A percentile compares a stretch with the other conserved stretches of the same genome.
Conservation (phyloP, 805 yeast species). For the Millerozyma acaciae region DNA sequence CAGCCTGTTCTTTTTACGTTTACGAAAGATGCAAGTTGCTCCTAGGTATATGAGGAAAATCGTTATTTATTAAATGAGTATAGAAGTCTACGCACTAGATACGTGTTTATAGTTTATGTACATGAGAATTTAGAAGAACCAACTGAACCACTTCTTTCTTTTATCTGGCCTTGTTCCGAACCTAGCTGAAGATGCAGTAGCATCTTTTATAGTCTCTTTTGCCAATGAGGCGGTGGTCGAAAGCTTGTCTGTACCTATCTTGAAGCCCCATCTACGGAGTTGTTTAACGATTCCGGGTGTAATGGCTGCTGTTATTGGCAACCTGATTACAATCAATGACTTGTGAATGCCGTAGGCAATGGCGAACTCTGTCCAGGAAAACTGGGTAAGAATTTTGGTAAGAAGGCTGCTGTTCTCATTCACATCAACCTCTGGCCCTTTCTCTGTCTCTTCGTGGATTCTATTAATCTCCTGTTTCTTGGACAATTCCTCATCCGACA, state of each 20-base stretch:
- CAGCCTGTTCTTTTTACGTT: slow-evolving; percentile 91
- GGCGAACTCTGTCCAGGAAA: slow-evolving; percentile 75
- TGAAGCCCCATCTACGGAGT: slow-evolving; percentile 76
- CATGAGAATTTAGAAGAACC: slow-evolving; percentile 44
- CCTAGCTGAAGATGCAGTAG: slow-evolving; percentile 42
- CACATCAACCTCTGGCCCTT: slow-evolving; percentile 18
- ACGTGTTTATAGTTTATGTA: slow-evolving; percentile 4
- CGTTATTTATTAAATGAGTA: slow-evolving; percentile 1
- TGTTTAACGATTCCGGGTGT: slow-evolving; percentile 73
- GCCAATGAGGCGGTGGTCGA: slow-evolving; percentile 36
- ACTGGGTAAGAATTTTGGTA: slow-evolving; percentile 26
- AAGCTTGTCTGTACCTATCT: slow-evolving; percentile 54
- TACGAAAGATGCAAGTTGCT: slow-evolving; percentile 79
- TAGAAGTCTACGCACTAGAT: background rate
- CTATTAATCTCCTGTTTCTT: slow-evolving; percentile 32
- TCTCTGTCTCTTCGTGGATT: slow-evolving; percentile 21
- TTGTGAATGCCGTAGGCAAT: slow-evolving; percentile 94
- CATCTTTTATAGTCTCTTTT: slow-evolving; percentile 30
- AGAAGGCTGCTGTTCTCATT: slow-evolving; percentile 9
- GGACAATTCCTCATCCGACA: slow-evolving; percentile 40
- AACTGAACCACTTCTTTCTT: slow-evolving; percentile 54
- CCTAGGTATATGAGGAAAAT: slow-evolving; percentile 52
- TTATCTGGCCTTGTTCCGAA: slow-evolving; percentile 53
- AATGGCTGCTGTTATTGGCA: slow-evolving; percentile 88
- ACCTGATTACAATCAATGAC: slow-evolving; percentile 72